Evolutionary conservation across 371 early-diverging fungal genomes (phyloP), one percentile per base, ranked within the genome.

Genomic region (Mucor piriformis): DNA sequence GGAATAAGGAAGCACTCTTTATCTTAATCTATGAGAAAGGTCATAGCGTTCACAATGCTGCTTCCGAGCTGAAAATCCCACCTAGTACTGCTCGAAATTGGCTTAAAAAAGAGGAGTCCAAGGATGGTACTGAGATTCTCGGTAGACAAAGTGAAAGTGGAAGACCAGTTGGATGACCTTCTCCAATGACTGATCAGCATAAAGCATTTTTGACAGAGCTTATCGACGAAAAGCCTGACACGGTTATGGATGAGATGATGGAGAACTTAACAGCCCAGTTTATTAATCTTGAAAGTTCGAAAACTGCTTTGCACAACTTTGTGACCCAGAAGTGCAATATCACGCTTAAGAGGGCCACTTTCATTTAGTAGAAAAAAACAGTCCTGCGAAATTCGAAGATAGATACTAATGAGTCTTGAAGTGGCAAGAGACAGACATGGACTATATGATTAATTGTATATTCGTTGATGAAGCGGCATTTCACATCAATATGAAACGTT

Each of bases 241-340:
- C 65, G 11, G 61, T 59, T 18, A 32, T 59, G 29, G 63, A 64
- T 55, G 27, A 67, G 48, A 56, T 66, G 42, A 66, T 66, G 66
- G 54, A 47, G 50, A 54, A 50, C n/a, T 35, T 63, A 6, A 64
- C 43, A 7, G 23, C 46, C 20, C 62, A 59, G 35, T 67, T 72
- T 63, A 57, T 42, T 8, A 51, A 61, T 42, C 57, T 67, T 23
- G 47, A 62, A 35, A 63, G 67, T 27, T 46, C 21, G 24, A 63
- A 66, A 37, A 55, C 50, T 34, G 29, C 53, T 33, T 25, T 64
- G 12, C 44, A 66, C 52, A 51, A 63, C 35, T 66, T 63, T 46
- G 47, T 66, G 21, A 71, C 48, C 15, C 54, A 63, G 27, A 54
- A 71, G 38, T 71, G 67, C 56, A 64, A 59, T 21, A 58, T 67